Evolutionary conservation across 2,329 filamentous ascomycete genomes (phyloP).

Genomic region (Trichoderma semiorbis): DNA sequence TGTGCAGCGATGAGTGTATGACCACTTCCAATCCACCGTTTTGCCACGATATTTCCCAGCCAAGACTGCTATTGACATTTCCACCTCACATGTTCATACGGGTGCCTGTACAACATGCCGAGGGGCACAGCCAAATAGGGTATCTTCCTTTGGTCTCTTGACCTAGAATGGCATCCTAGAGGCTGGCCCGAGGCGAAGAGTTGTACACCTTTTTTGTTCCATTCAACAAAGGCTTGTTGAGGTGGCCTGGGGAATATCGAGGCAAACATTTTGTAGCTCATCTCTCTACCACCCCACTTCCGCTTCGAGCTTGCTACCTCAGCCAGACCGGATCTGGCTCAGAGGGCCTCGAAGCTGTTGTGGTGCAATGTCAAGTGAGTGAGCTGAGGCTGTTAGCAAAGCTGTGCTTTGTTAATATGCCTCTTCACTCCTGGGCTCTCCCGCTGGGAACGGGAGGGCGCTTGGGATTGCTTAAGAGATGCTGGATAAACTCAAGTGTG

Average conservation of each 20-base stretch:
- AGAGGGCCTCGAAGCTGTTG: constrained; percentile 20
- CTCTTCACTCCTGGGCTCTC: constrained; percentile 22
- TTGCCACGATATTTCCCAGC: constrained; percentile 2
- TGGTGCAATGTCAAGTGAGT: constrained; percentile 22
- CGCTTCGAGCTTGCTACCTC: not conserved
- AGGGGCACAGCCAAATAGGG: not conserved
- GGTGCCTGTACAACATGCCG: not conserved
- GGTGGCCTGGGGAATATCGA: not conserved
- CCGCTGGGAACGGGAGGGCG: constrained; percentile 21
- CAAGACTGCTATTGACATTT: not conserved
- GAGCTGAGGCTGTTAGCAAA: constrained; percentile 6
- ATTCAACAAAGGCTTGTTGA: not conserved
- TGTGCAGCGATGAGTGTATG: constrained; percentile 29
- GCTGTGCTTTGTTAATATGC: constrained; percentile 24
- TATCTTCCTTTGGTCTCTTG: not conserved
- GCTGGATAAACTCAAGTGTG: constrained; percentile 33
- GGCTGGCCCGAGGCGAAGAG: not conserved
- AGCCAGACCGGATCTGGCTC: constrained; percentile 1
- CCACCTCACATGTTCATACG: not conserved
- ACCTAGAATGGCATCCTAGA: not conserved
- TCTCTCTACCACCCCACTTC: constrained; percentile 24
- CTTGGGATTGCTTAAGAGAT: constrained; percentile 28
- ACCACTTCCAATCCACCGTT: constrained; percentile 14
- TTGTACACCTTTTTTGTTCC: not conserved
- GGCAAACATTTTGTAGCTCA: constrained; percentile 23